phyloP scores from a whole-genome alignment of 1,139 yeast genomes.

The Pneumocystis carinii region DNA sequence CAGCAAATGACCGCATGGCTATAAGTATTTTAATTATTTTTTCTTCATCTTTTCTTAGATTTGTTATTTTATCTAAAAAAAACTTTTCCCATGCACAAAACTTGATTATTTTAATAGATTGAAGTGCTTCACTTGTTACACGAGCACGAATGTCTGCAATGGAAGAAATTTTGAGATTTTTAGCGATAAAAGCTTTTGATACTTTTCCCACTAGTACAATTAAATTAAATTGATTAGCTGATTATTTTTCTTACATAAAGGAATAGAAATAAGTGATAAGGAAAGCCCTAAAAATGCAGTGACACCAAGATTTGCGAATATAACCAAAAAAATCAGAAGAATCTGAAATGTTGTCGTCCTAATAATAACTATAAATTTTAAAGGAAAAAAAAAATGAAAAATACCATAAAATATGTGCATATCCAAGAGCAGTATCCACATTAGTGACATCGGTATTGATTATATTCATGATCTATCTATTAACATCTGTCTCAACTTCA shows the following conservation, averaged over 20 bases:
- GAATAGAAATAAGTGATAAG: conserved; percentile 26
- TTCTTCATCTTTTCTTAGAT: conserved; percentile 83
- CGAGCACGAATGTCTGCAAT: conserved; percentile 45
- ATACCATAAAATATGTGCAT: conserved; percentile 45
- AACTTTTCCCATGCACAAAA: conserved; percentile 93
- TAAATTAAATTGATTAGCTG: neutral
- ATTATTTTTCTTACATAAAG: conserved; percentile 7
- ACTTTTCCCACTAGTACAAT: neutral
- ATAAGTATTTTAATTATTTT: conserved; percentile 59
- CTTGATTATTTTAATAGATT: conserved; percentile 81
- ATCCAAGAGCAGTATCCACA: conserved; percentile 47
- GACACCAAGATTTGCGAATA: conserved; percentile 57
- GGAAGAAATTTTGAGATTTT: neutral
- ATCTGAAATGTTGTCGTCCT: conserved; percentile 48
- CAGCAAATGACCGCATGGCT: conserved; percentile 61
- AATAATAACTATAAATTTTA: neutral
- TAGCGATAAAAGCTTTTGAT: neutral
- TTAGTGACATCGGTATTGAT: neutral
- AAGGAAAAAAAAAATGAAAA: neutral
- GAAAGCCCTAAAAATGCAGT: conserved; percentile 54
- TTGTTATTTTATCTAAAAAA: conserved; percentile 52
- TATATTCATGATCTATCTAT: conserved; percentile 34
- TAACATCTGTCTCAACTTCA: conserved; percentile 67
- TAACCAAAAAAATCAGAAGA: conserved; percentile 46
- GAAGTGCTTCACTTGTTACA: conserved; percentile 69